These are phyloP conservation scores for Calocybe indica DNA, from an alignment of 768 basidiomycete genomes.

Conservation along the genomic window DNA sequence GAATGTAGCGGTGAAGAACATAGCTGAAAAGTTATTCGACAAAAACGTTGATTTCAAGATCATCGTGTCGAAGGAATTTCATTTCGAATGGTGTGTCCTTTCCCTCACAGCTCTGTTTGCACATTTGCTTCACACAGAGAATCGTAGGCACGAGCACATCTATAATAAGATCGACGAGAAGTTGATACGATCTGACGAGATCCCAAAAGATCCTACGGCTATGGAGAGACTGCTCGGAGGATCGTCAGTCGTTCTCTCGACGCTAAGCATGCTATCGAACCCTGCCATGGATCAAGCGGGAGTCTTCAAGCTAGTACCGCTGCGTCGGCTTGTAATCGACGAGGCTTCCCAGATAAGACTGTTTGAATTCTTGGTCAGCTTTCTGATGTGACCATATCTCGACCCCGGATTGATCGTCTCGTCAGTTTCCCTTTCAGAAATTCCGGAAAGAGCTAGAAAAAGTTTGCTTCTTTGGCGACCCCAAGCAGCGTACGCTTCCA, in stretches of 20 bases:
- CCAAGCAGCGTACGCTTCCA: slow-evolving; percentile 38
- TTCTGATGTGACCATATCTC: too few relatives aligned
- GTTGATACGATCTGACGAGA: slow-evolving; percentile 36
- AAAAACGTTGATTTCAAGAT: slow-evolving; percentile 32
- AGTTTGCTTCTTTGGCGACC: slow-evolving; percentile 50
- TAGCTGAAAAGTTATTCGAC: slow-evolving; percentile 36
- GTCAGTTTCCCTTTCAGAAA: slow-evolving; percentile 37
- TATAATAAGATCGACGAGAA: slow-evolving; percentile 27
- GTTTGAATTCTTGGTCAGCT: slow-evolving; percentile 40
- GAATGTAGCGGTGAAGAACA: slow-evolving; percentile 46
- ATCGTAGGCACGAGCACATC: slow-evolving; percentile 44
- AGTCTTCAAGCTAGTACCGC: slow-evolving; percentile 30
- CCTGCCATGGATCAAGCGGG: slow-evolving; percentile 27
- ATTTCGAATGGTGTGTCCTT: slow-evolving; percentile 35
- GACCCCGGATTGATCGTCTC: background rate
- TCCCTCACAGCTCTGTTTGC: background rate
- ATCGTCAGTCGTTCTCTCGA: slow-evolving; percentile 36
- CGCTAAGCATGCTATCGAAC: slow-evolving; percentile 46
- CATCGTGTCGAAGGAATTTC: slow-evolving; percentile 42
- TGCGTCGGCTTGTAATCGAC: slow-evolving; percentile 46
- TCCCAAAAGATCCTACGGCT: slow-evolving; percentile 19
- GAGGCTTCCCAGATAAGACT: slow-evolving; percentile 48
- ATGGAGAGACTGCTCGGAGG: slow-evolving; percentile 20
- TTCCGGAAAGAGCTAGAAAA: slow-evolving; percentile 31
- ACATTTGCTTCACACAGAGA: background rate